These are phyloP conservation scores for Ceratobasidium sp. DNA, from an alignment of 1,284 basidiomycete species.

Conservation along the genomic window DNA sequence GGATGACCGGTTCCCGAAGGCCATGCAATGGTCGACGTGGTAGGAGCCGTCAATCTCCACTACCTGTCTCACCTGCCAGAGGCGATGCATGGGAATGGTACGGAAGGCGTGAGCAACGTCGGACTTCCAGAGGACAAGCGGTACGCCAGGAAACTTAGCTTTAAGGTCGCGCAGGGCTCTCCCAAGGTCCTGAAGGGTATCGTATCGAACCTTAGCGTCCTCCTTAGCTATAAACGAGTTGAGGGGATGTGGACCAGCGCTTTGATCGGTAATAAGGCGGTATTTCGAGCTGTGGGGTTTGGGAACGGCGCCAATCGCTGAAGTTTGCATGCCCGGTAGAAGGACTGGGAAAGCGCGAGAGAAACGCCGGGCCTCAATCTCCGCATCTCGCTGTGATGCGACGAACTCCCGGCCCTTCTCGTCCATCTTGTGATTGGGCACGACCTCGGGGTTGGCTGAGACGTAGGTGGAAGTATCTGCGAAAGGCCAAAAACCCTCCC, in stretches of 20 bases:
- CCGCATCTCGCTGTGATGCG: slow-evolving; percentile 55
- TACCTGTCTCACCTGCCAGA: slow-evolving; percentile 45
- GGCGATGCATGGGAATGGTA: slow-evolving; percentile 41
- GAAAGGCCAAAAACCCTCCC: slow-evolving; percentile 62
- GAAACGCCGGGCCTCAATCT: slow-evolving; percentile 56
- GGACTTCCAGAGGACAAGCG: slow-evolving; percentile 47
- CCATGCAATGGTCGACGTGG: slow-evolving; percentile 45
- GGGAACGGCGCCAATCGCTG: slow-evolving; percentile 61
- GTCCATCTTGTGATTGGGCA: slow-evolving; percentile 46
- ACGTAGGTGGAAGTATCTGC: slow-evolving; percentile 52
- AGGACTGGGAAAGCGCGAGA: slow-evolving; percentile 60
- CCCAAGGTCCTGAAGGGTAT: slow-evolving; percentile 56
- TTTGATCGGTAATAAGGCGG: slow-evolving; percentile 60
- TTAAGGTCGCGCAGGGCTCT: slow-evolving; percentile 51
- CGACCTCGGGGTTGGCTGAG: slow-evolving; percentile 54
- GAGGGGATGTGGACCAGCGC: slow-evolving; percentile 54
- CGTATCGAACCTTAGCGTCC: slow-evolving; percentile 49
- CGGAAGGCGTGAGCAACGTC: slow-evolving; percentile 47
- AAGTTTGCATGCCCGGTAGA: slow-evolving; percentile 63
- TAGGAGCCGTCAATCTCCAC: slow-evolving; percentile 27
- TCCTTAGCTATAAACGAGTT: slow-evolving; percentile 59
- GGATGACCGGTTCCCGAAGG: slow-evolving; percentile 45
- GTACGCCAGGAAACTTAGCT: slow-evolving; percentile 46
- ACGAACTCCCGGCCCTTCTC: slow-evolving; percentile 52
- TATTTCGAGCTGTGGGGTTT: slow-evolving; percentile 59